These are phyloP conservation scores for Trichoderma harzianum DNA, from an alignment of 2,329 filamentous ascomycete genomes.

Conservation along the genomic window DNA sequence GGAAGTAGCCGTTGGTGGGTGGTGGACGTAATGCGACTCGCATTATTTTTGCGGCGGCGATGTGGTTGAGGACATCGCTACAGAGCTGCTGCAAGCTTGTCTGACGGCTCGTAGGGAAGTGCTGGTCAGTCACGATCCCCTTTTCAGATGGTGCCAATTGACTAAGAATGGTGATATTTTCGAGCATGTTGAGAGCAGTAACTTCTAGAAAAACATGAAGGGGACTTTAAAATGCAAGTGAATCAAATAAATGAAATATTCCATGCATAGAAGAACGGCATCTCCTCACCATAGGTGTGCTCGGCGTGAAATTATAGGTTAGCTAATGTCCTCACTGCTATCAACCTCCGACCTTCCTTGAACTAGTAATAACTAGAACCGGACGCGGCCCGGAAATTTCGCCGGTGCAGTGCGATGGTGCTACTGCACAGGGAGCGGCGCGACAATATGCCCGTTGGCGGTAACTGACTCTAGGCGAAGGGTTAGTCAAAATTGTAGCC, in stretches of 20 bases:
- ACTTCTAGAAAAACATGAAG: background rate
- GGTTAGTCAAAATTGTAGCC: background rate
- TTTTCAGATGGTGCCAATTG: background rate
- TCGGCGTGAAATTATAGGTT: background rate
- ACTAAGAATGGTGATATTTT: background rate
- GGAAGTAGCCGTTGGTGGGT: background rate
- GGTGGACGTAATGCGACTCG: conserved; percentile 2
- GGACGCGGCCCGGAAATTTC: background rate
- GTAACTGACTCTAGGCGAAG: background rate
- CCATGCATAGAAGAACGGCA: background rate
- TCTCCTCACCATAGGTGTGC: background rate
- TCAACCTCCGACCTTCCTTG: background rate
- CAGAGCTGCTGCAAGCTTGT: background rate
- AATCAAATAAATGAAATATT: background rate
- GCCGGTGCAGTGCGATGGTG: background rate
- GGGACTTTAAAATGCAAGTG: background rate
- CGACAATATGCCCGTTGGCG: background rate
- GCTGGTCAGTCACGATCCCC: background rate
- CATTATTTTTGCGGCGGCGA: conserved; percentile 1
- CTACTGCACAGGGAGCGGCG: background rate
- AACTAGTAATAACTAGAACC: background rate
- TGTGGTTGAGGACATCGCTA: background rate
- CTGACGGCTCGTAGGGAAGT: background rate
- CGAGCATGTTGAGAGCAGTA: background rate
- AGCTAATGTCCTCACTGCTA: background rate